Percentiles rank a stretch among this genome's conserved stretches.
These are phyloP conservation scores for Fusarium papillatum DNA, from an alignment of 2,329 filamentous ascomycete genomes.

Conservation along the genomic window DNA sequence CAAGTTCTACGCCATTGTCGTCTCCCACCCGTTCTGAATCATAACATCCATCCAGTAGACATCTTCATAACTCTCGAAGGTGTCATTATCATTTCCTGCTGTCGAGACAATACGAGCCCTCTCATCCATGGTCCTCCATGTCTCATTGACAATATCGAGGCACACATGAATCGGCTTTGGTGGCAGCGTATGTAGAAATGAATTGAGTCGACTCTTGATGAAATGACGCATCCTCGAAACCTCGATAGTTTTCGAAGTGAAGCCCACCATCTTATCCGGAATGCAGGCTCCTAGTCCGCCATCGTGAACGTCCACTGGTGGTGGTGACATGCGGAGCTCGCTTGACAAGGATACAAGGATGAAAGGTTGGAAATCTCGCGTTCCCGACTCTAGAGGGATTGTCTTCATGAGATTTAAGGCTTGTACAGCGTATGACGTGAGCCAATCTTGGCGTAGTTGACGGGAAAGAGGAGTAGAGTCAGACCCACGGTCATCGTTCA, in stretches of 20 bases:
- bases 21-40: constrained; percentile 34
- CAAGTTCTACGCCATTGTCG: constrained; percentile 19
- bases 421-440: neutral
- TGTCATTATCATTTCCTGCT: neutral
- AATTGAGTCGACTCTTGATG: constrained; percentile 1
- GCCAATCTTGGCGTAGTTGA: neutral
- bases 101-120: neutral
- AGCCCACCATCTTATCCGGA: neutral
- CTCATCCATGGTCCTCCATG: constrained; percentile 28
- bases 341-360: constrained; percentile 21
- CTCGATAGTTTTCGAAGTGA: constrained; percentile 3
- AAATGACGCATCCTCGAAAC: constrained; percentile 2
- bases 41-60: constrained; percentile 33
- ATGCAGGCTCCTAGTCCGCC: neutral
- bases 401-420: constrained; percentile 15
- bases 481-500: neutral
- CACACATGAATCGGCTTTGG: neutral
- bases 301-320: neutral
- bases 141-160: neutral
- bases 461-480: neutral
- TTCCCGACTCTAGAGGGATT: constrained; percentile 26
- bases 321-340: constrained; percentile 11
- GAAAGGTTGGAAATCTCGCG: constrained; percentile 29
- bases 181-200: constrained; percentile 1
- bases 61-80: neutral